phyloP scores from a whole-genome alignment of 148 eudicot genomes.

The Silene uniflora region DNA sequence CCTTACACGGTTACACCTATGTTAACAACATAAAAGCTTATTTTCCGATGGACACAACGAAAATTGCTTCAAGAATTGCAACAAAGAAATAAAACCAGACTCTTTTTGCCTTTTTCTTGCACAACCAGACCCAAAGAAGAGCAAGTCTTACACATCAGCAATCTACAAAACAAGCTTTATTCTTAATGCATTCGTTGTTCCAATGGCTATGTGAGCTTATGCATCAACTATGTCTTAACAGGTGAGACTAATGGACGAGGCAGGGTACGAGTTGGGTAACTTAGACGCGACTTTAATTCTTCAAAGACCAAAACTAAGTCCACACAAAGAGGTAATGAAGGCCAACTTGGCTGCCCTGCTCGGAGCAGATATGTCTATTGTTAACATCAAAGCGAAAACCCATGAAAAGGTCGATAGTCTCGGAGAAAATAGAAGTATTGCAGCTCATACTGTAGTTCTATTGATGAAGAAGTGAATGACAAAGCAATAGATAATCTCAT shows the following conservation, averaged over 20 bases:
- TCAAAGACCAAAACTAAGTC: slow-evolving; percentile 85
- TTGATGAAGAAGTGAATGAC: slow-evolving; percentile 64
- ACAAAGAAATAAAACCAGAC: too few relatives aligned
- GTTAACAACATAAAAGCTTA: too few relatives aligned
- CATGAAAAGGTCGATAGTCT: slow-evolving; percentile 98
- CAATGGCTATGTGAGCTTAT: slow-evolving; percentile 14
- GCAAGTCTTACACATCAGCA: too few relatives aligned
- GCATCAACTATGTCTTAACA: slow-evolving; percentile 25
- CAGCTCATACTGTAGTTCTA: slow-evolving; percentile 92
- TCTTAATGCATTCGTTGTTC: background rate
- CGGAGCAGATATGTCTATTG: slow-evolving; percentile 78
- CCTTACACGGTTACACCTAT: too few relatives aligned
- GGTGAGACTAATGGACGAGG: slow-evolving; percentile 92
- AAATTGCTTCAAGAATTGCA: too few relatives aligned
- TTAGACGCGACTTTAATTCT: slow-evolving; percentile 91
- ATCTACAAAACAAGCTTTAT: too few relatives aligned
- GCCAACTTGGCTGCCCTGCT: slow-evolving; percentile 69
- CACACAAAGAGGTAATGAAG: slow-evolving; percentile 78
- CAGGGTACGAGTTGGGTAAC: slow-evolving; percentile 95
- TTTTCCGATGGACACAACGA: too few relatives aligned
- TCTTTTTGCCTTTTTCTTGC: too few relatives aligned
- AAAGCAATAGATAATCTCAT: background rate
- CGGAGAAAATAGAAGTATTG: slow-evolving; percentile 92
- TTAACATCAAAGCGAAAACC: slow-evolving; percentile 90
- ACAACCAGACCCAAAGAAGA: too few relatives aligned